Base-by-base conservation (phyloP, 768 basidiomycete species). In the Phaffia australis region DNA sequence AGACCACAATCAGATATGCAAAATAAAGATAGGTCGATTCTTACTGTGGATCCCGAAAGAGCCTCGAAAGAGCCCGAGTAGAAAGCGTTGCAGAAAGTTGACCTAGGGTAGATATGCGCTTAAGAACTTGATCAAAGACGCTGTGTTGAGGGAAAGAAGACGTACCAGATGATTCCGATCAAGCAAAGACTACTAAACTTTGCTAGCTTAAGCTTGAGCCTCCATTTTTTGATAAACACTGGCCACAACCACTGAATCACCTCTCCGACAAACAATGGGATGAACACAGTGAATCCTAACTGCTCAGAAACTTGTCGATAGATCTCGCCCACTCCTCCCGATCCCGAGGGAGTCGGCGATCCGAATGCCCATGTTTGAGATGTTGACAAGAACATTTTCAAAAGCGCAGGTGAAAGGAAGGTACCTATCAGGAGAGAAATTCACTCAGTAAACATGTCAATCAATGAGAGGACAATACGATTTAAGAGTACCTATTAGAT, bases 211-310 rank as follows among this genome's bases (percentile, higher is more conserved):
- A 73, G 64, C 25, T 68, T 72, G 2, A 51, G 35, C 8, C 70
- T 47, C 14, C 65, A 56, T 60, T 69, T 70, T 62, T 73, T 71
- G 30, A 71, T 65, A n/a, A 71, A 63, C 11, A 64, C 65, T 1
- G 75, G 72, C 57, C 63, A 71, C n/a, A 71, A 30, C 15, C 56
- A 71, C 67, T 74, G 70, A 25, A 75, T 61, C 50, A 72, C 62
- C 65, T 75, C 74, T n/a, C 75, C 75, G 7, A 74, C 73, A 50
- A 72, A 69, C 0, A 76, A 70, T 0, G 75, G 74, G 30, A 74
- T 65, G 54, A 73, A 74, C 16, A 76, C 74, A 1, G 71, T 72
- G 59, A 68, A 69, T 3, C 72, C 74, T 35, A 76, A 72, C 56
- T 70, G 74, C 59, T 74, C 65, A 15, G 67, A 61, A 23, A 75